Base-by-base conservation (phyloP, 2,329 filamentous ascomycete genomes). In the Dothidotthia symphoricarpi region DNA sequence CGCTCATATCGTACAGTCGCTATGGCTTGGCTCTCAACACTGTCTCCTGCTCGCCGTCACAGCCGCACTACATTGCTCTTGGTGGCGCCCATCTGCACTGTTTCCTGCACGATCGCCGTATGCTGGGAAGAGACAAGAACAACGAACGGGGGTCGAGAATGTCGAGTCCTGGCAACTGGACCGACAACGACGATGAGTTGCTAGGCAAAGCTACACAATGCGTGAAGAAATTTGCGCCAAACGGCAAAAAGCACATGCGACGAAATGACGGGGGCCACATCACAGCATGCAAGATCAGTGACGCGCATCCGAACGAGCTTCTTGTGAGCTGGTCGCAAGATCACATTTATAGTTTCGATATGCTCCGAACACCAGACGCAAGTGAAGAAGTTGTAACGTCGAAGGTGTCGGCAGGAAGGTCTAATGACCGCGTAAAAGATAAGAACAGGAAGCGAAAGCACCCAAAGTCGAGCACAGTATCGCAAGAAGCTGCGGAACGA, bases 261-360 rank as follows among this genome's bases (percentile, higher is more conserved):
- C 69, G 69, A 29, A 69, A 68, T 39, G 77, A 82, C 36, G 76
- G 76, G 43, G 78, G 80, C 4, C 81, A 85, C 51, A 85, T 85
- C 53, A 85, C 82, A 2, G 81, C 82, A 12, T 83, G 81, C 64
- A 85, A 84, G 63, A 85, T 85, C 53, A 83, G 80, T 49, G 80
- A 85, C 63, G 79, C 78, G 7, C 75, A 82, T 43, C 82, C 82
- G 0, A 81, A 85, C 46, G 81, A 85, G 53, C 75, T 85, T 53
- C 65, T 85, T 11, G 82, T 79, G 15, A 84, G 81, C 51, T 85
- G 82, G 82, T 83, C 80, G 14, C 80, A 78, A 15, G 80, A 83
- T 45, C 74, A 80, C 45, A 81, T 85, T 34, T 82, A 82, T 63
- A 78, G 77, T 50, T 85, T 85, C 53, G 80, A 85, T 53, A 71